Conservation (phyloP, 805 yeast genomes). For the Saturnispora serradocipensis region DNA sequence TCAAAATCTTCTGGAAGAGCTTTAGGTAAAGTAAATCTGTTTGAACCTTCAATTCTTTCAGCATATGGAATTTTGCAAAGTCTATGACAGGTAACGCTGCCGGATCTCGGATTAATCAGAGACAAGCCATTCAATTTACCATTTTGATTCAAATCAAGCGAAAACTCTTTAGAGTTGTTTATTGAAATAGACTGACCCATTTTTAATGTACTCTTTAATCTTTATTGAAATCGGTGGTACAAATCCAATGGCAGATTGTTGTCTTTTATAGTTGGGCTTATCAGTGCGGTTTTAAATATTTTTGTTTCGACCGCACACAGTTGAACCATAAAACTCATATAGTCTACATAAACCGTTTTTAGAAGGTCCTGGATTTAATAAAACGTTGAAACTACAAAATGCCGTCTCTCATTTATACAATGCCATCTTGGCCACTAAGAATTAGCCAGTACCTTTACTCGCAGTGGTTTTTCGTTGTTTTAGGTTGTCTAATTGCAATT, state of each 20-base stretch:
- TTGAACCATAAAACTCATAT: no score
- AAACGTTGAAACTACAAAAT: neutral
- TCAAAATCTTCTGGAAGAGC: slow-evolving; percentile 28
- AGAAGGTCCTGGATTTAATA: neutral
- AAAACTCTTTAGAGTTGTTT: slow-evolving; percentile 15
- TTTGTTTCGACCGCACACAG: neutral
- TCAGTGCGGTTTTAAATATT: neutral
- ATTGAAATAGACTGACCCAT: slow-evolving; percentile 21
- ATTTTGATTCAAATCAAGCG: slow-evolving; percentile 14
- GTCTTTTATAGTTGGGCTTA: neutral
- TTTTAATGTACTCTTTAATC: neutral
- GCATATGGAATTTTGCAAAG: slow-evolving; percentile 30
- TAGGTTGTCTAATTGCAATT: slow-evolving; percentile 65
- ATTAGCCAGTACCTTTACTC: neutral
- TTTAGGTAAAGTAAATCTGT: slow-evolving; percentile 25
- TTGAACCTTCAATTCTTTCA: slow-evolving; percentile 24
- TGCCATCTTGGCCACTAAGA: neutral
- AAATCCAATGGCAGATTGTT: neutral
- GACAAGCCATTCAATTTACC: slow-evolving; percentile 25
- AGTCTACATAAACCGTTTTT: neutral
- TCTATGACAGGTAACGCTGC: slow-evolving; percentile 18
- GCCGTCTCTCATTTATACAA: neutral
- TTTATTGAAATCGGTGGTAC: neutral
- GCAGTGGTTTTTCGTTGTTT: slow-evolving; percentile 61
- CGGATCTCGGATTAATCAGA: slow-evolving; percentile 12